These are phyloP conservation scores for Triadica sebifera DNA, from an alignment of 345 rosid species.

Conservation along the genomic window DNA sequence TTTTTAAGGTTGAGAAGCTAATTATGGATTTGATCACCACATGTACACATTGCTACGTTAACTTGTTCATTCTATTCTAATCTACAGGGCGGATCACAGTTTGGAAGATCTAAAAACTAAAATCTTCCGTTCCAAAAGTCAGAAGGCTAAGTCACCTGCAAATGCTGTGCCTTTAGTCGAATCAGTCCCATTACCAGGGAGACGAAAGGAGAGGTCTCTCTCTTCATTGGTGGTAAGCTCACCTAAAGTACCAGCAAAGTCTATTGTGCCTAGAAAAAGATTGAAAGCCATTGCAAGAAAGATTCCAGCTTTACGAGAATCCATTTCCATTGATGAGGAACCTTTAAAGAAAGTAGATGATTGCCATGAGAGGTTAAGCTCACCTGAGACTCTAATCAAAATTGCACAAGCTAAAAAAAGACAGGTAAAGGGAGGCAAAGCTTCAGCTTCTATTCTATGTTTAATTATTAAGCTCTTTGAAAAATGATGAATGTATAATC, in stretches of 20 bases:
- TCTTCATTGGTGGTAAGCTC: constrained; percentile 30
- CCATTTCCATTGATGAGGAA: constrained; percentile 7
- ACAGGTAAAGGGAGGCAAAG: constrained; percentile 32
- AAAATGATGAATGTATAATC: background rate
- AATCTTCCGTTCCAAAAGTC: constrained; percentile 32
- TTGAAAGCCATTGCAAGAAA: constrained; percentile 22
- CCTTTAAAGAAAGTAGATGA: constrained; percentile 23
- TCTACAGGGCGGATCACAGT: constrained; percentile 44
- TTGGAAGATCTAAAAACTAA: constrained; percentile 38
- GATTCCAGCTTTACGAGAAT: constrained; percentile 9
- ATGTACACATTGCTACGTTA: background rate
- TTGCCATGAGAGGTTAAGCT: constrained; percentile 15
- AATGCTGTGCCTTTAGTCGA: constrained; percentile 8
- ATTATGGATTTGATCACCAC: background rate
- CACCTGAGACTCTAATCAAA: constrained; percentile 20
- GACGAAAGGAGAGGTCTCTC: constrained; percentile 40
- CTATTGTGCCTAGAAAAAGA: constrained; percentile 24
- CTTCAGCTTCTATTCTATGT: background rate
- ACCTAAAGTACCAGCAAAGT: constrained; percentile 23
- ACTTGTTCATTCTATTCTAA: constrained; percentile 5
- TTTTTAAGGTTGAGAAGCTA: background rate
- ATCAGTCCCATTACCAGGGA: constrained; percentile 14
- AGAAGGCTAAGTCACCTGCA: constrained; percentile 13
- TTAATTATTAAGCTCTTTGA: background rate
- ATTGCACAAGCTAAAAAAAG: constrained; percentile 18